These are phyloP conservation scores for Eucalyptus shirleyi DNA, from an alignment of 345 rosid genomes.

Conservation along the genomic window DNA sequence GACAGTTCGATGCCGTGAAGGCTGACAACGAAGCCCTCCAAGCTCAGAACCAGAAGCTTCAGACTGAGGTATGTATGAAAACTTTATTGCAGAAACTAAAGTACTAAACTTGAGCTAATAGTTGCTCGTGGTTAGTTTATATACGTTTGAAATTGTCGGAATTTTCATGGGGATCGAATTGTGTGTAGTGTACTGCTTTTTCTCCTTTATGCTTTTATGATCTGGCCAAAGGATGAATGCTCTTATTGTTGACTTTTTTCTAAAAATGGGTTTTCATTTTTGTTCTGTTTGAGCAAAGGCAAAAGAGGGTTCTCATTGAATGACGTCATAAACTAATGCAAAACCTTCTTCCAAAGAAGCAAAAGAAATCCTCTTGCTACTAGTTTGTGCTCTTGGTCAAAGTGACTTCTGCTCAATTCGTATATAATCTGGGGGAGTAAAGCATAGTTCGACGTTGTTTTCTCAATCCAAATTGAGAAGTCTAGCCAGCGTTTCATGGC, in stretches of 20 bases:
- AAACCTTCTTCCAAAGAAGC: neutral
- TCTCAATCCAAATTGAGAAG: neutral
- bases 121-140: neutral
- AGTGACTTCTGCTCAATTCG: neutral
- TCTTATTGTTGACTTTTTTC: neutral
- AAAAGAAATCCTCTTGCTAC: neutral
- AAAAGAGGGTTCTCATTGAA: neutral
- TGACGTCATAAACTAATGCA: neutral
- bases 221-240: neutral
- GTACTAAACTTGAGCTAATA: neutral
- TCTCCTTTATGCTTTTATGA: neutral
- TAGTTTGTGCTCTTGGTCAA: neutral
- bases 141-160: neutral
- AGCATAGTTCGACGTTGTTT: neutral
- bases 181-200: neutral
- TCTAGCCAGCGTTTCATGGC: neutral
- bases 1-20: constrained; percentile 70
- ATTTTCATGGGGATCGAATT: neutral
- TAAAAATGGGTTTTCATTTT: neutral
- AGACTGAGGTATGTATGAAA: constrained; percentile 45
- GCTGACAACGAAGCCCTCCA: constrained; percentile 72
- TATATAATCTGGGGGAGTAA: neutral
- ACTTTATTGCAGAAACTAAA: neutral
- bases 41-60: constrained; percentile 81
- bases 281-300: neutral